Conservation (phyloP, 345 rosid species). For the Pistacia vera region DNA sequence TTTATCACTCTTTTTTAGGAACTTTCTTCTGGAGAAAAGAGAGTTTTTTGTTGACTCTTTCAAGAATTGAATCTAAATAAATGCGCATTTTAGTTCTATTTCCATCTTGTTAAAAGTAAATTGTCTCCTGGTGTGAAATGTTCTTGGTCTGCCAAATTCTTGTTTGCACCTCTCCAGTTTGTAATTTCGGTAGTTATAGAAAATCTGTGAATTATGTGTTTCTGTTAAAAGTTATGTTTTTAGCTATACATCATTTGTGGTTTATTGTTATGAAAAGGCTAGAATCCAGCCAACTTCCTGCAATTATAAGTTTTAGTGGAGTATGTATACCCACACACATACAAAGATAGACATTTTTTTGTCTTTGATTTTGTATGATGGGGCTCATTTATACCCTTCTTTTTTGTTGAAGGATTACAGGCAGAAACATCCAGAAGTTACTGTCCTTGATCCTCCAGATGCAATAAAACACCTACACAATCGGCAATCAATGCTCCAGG, state of each 20-base stretch:
- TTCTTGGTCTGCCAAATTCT: too few relatives aligned
- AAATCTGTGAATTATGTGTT: not conserved
- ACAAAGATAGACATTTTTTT: not conserved
- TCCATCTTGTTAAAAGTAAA: too few relatives aligned
- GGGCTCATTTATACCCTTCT: not conserved
- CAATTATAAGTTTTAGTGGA: not conserved
- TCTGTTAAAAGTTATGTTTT: not conserved
- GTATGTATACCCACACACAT: too few relatives aligned
- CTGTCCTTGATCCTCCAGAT: slow-evolving; percentile 84
- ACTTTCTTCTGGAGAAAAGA: not conserved
- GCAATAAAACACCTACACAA: slow-evolving; percentile 65
- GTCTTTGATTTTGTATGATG: not conserved
- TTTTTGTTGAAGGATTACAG: slow-evolving; percentile 64
- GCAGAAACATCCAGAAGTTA: slow-evolving; percentile 76
- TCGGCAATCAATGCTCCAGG: slow-evolving; percentile 90
- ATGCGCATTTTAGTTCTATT: too few relatives aligned
- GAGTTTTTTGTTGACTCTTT: slow-evolving; percentile 7
- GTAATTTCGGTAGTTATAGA: not conserved
- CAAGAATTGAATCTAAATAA: not conserved
- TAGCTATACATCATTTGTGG: not conserved
- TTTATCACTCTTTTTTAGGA: not conserved
- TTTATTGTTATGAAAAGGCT: slow-evolving; percentile 2
- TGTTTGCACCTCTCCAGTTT: too few relatives aligned
- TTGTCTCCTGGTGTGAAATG: too few relatives aligned
- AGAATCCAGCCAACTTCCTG: not conserved